A percentile compares a stretch with the other conserved stretches of the same genome.
Evolutionary conservation across 495 filamentous ascomycete genomes (phyloP).

Genomic region (Aspergillus saccharolyticus): DNA sequence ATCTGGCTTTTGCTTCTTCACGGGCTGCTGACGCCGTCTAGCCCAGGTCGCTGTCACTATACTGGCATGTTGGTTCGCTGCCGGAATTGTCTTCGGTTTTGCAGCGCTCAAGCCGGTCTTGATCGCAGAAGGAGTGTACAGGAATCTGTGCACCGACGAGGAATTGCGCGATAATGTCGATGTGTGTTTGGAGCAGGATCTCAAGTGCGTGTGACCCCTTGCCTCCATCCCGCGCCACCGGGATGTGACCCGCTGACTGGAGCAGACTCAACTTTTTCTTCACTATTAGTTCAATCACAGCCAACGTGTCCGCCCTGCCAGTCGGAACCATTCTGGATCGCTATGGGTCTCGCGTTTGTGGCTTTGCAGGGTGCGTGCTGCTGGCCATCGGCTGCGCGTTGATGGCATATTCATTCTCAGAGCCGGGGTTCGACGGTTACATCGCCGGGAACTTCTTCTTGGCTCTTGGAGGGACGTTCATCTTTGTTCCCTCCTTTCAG

Average conservation of each 20-base stretch:
- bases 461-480: slow-evolving; percentile 61
- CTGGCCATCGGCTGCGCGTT: slow-evolving; percentile 54
- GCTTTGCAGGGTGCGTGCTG: slow-evolving; percentile 48
- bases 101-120: slow-evolving; percentile 69
- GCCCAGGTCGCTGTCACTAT: slow-evolving; percentile 56
- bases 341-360: slow-evolving; percentile 59
- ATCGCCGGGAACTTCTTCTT: slow-evolving; percentile 60
- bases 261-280: slow-evolving; percentile 63
- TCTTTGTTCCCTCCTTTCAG: slow-evolving; percentile 68
- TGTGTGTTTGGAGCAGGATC: slow-evolving; percentile 64
- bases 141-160: slow-evolving; percentile 47
- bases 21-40: slow-evolving; percentile 14
- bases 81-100: slow-evolving; percentile 70
- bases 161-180: slow-evolving; percentile 38
- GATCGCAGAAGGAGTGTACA: slow-evolving; percentile 61
- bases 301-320: slow-evolving; percentile 63
- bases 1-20: neutral
- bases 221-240: neutral
- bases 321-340: slow-evolving; percentile 61
- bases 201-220: slow-evolving; percentile 37
- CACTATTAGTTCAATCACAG: slow-evolving; percentile 61
- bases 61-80: slow-evolving; percentile 58
- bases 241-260: neutral
- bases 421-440: slow-evolving; percentile 56
- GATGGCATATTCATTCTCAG: slow-evolving; percentile 51